These are phyloP conservation scores for Cicer pinnatifidum DNA, from an alignment of 306 rosid species.

Conservation along the genomic window DNA sequence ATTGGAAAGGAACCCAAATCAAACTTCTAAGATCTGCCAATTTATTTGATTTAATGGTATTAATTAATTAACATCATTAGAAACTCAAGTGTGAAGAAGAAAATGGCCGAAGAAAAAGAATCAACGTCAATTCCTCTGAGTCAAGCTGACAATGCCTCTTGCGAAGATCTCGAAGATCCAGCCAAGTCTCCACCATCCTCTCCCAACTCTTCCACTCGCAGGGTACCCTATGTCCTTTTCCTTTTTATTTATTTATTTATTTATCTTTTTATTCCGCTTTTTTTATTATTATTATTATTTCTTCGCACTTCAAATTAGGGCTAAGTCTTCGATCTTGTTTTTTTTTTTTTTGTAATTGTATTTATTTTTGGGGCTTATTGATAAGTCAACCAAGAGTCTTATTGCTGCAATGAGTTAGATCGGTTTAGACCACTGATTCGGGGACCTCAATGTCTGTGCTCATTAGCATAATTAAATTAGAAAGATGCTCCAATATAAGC, in stretches of 20 bases:
- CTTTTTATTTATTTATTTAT: neutral
- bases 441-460: neutral
- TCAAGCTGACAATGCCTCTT: slow-evolving; percentile 69
- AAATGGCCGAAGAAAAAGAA: slow-evolving; percentile 83
- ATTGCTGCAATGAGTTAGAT: neutral
- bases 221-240: slow-evolving; percentile 52
- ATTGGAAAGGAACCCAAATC: too few relatives aligned
- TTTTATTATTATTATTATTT: neutral
- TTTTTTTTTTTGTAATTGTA: neutral
- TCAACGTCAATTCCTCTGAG: slow-evolving; percentile 83
- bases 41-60: neutral
- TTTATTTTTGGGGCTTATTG: neutral
- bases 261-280: too few relatives aligned
- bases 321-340: slow-evolving; percentile 36
- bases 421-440: neutral
- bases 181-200: slow-evolving; percentile 75
- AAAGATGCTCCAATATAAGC: neutral
- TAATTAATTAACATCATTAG: neutral
- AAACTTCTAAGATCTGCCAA: too few relatives aligned
- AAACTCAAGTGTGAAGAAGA: slow-evolving; percentile 5
- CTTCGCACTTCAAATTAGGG: slow-evolving; percentile 31
- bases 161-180: slow-evolving; percentile 86
- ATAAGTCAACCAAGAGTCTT: slow-evolving; percentile 30
- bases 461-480: neutral
- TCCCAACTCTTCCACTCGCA: slow-evolving; percentile 86